A percentile compares a stretch with the other conserved stretches of the same genome.
Evolutionary conservation across 2,329 filamentous ascomycete genomes (phyloP).

Genomic region (Verticillium albo-atrum): DNA sequence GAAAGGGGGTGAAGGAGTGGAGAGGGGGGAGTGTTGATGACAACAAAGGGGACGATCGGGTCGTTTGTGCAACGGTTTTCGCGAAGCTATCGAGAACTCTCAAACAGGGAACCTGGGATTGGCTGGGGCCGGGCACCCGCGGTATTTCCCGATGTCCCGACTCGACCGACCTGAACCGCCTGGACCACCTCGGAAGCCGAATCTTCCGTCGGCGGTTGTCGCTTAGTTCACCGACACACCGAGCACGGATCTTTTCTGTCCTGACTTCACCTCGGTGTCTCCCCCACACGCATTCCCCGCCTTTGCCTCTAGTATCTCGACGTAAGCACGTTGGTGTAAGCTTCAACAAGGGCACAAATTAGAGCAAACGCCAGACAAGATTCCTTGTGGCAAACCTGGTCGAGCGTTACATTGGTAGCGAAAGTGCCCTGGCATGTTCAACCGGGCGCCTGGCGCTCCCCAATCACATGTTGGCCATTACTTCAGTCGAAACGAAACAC

Average conservation of each 20-base stretch:
- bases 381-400: too few relatives aligned
- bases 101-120: conserved; percentile 1
- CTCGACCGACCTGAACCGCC: neutral
- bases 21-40: conserved; percentile 3
- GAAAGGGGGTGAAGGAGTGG: neutral
- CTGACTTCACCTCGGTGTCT: neutral
- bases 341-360: too few relatives aligned
- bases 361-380: too few relatives aligned
- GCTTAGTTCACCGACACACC: neutral
- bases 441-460: neutral
- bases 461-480: neutral
- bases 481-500: neutral
- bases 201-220: neutral
- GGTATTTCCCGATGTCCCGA: conserved; percentile 2
- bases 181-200: neutral
- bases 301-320: neutral
- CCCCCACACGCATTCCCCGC: neutral
- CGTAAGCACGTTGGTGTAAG: neutral
- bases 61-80: conserved; percentile 1
- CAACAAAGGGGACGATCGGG: neutral
- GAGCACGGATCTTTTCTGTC: neutral
- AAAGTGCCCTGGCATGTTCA: neutral
- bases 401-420: too few relatives aligned
- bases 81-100: conserved; percentile 4
- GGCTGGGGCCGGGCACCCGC: conserved; percentile 1